These are phyloP conservation scores for Eutrema heterophyllum DNA, from an alignment of 345 rosid species.

Conservation along the genomic window DNA sequence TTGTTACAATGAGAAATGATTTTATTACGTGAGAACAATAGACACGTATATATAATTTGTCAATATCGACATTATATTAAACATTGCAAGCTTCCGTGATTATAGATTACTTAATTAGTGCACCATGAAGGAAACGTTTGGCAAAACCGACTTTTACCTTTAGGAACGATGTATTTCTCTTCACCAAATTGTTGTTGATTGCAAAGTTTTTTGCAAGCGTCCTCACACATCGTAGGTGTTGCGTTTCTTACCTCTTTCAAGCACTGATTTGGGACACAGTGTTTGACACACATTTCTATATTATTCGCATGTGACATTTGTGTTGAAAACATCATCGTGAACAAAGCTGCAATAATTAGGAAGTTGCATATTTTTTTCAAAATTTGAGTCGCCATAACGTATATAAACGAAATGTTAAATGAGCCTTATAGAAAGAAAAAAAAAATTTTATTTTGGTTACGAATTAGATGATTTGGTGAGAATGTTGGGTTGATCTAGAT, in stretches of 20 bases:
- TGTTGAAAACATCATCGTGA: background rate
- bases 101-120: background rate
- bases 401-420: background rate
- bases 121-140: background rate
- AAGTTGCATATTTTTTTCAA: background rate
- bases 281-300: background rate
- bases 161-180: background rate
- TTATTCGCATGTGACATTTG: background rate
- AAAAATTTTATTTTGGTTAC: background rate
- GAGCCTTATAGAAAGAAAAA: background rate
- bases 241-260: background rate
- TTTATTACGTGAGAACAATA: background rate
- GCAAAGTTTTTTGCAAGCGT: constrained; percentile 12
- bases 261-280: background rate
- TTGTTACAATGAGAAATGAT: background rate
- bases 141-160: background rate
- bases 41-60: background rate
- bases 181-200: background rate
- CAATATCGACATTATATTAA: background rate
- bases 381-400: background rate
- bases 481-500: background rate
- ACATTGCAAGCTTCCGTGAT: background rate
- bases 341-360: background rate
- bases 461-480: background rate
- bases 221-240: background rate